phyloP scores from a whole-genome alignment of 2,329 filamentous ascomycete genomes.

The Drechslera avenae region DNA sequence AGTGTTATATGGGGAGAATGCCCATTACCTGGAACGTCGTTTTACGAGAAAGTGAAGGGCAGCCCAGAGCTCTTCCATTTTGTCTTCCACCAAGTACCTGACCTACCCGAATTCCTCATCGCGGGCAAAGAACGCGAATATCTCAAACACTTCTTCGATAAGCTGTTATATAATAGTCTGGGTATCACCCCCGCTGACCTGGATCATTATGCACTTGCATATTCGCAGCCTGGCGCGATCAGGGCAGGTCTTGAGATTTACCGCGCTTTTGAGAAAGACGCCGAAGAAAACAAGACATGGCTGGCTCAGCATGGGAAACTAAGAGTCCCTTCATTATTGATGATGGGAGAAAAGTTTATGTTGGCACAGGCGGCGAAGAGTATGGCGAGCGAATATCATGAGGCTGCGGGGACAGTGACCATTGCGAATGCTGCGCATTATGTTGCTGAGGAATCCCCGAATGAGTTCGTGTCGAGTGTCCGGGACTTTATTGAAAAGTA shows the following conservation, averaged over 20 bases:
- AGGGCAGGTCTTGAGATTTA: constrained; percentile 3
- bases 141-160: constrained; percentile 17
- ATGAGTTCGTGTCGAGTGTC: background rate
- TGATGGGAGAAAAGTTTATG: background rate
- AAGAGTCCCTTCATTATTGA: background rate
- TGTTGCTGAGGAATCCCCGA: background rate
- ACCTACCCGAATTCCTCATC: constrained; percentile 18
- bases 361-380: background rate
- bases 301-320: constrained; percentile 1
- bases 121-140: constrained; percentile 16
- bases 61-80: background rate
- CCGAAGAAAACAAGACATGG: constrained; percentile 2
- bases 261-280: constrained; percentile 3
- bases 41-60: background rate
- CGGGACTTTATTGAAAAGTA: background rate
- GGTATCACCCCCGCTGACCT: constrained; percentile 7
- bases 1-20: constrained; percentile 34
- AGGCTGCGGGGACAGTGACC: background rate
- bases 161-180: constrained; percentile 8
- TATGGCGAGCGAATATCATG: constrained; percentile 4
- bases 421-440: background rate
- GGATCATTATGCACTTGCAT: background rate
- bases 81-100: constrained; percentile 9
- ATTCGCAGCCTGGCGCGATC: constrained; percentile 2
- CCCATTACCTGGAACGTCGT: constrained; percentile 1